Conservation (phyloP, 169 alveolate genomes). For the Plasmodium falciparum region DNA sequence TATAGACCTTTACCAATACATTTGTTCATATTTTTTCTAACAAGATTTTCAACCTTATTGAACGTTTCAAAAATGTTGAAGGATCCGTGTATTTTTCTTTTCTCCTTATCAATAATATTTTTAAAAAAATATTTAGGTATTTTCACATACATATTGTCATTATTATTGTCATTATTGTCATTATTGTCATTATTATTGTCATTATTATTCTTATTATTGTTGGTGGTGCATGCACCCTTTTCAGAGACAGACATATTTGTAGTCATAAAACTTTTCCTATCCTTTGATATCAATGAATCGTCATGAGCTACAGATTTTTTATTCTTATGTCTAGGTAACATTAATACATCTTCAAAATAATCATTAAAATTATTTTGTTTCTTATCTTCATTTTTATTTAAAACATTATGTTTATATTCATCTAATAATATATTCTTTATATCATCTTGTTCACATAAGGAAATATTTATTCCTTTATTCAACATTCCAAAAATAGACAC, state of each 20-base stretch:
- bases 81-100: constrained; percentile 49
- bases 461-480: constrained; percentile 26
- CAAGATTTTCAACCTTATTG: constrained; percentile 33
- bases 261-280: not conserved
- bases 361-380: not conserved
- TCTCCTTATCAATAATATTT: constrained; percentile 18
- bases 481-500: constrained; percentile 44
- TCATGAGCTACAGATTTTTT: constrained; percentile 3
- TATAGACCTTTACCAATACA: not conserved
- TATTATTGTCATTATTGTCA: constrained; percentile 2
- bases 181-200: not conserved
- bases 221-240: not conserved
- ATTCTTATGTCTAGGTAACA: not conserved
- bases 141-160: not conserved
- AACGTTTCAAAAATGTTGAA: constrained; percentile 69
- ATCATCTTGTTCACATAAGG: constrained; percentile 3
- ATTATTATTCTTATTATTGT: not conserved
- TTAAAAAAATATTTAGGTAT: constrained; percentile 7
- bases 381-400: not conserved
- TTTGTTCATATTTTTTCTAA: constrained; percentile 47
- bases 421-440: not conserved
- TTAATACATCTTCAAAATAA: not conserved
- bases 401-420: not conserved
- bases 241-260: not conserved
- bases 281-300: not conserved